Evolutionary conservation across 2,329 filamentous ascomycete species (phyloP), one percentile per base, ranked within the genome.

Genomic region (Aspergillus quadricinctus): DNA sequence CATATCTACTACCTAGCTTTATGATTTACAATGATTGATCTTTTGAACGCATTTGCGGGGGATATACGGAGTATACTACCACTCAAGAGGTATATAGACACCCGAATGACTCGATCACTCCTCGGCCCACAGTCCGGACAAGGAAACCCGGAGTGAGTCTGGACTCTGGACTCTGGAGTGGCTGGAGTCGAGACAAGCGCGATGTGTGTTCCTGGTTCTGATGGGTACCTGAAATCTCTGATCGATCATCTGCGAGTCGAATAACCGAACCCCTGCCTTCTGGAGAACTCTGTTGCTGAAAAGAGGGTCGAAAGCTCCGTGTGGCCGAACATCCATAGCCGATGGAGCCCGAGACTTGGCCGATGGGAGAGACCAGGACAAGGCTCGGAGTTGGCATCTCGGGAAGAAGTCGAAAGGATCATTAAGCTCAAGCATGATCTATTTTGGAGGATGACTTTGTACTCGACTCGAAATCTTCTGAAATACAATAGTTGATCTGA

Each of bases 301-400:
- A 7, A 3, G 9, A 53, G 49, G 28, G 28, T 35, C 28, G 27
- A 56, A 59, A 66, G 55, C 66, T 73, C 71, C 71, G 68, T 72
- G 68, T 66, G 66, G 65, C 71, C 71, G 71, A 72, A 54, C 41
- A 25, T 17, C 31, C 50, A 28, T 70, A 72, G 52, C 71, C 71
- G 71, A 72, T 63, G 69, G 66, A 63, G 58, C 55, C 67, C 68
- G 70, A 70, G 64, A 70, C 63, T 65, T 52, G 52, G 50, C 62
- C 60, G 62, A 56, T 40, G 48, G 60, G 28, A n/a, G 21, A 45
- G 48, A 56, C 52, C 56, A 56, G 61, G 60, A 48, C 21, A 27
- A 57, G 49, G 21, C 54, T 64, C 61, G 61, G 61, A 48, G 48
- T 52, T 48, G 11, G 40, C 49, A 27, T 2, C 10, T 43, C n/a